These are phyloP conservation scores for Phalaenopsis aphrodite DNA, from an alignment of 106 monocot species.

Conservation along the genomic window DNA sequence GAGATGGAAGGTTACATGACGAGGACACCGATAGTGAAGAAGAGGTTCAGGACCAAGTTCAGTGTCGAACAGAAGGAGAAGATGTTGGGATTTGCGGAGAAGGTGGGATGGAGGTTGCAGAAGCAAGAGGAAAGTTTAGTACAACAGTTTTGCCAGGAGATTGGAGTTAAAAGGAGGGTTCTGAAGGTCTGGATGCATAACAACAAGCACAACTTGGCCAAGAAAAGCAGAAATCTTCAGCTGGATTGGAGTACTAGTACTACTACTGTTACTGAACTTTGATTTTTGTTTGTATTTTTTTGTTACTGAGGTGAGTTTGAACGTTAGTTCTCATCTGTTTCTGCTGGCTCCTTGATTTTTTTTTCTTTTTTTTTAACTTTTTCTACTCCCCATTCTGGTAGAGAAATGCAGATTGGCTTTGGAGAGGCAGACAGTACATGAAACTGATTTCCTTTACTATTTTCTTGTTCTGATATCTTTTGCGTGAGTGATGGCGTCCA, in stretches of 20 bases:
- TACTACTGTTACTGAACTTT: neutral
- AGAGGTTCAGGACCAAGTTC: slow-evolving; percentile 73
- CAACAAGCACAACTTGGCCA: slow-evolving; percentile 46
- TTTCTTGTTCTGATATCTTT: neutral
- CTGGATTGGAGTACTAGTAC: slow-evolving; percentile 5
- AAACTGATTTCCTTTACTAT: neutral
- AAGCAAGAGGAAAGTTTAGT: slow-evolving; percentile 37
- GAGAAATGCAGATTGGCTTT: neutral
- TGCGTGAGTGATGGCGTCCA: neutral
- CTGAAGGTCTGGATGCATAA: slow-evolving; percentile 70
- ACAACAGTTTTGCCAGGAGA: slow-evolving; percentile 48
- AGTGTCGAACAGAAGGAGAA: slow-evolving; percentile 73
- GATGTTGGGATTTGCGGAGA: slow-evolving; percentile 63
- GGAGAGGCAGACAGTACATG: neutral
- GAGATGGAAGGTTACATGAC: slow-evolving; percentile 29
- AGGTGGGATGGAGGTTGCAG: slow-evolving; percentile 46
- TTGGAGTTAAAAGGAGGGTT: slow-evolving; percentile 48
- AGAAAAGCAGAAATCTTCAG: slow-evolving; percentile 6
- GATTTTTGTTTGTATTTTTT: neutral
- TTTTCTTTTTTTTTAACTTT: neutral
- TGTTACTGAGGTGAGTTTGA: no score
- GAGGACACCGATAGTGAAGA: slow-evolving; percentile 24
- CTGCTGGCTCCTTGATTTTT: neutral
- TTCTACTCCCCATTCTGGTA: neutral
- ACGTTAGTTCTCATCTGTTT: neutral